These are phyloP conservation scores for Pythium plurisporium DNA, from an alignment of 352 stramenopile genomes.

Conservation along the genomic window DNA sequence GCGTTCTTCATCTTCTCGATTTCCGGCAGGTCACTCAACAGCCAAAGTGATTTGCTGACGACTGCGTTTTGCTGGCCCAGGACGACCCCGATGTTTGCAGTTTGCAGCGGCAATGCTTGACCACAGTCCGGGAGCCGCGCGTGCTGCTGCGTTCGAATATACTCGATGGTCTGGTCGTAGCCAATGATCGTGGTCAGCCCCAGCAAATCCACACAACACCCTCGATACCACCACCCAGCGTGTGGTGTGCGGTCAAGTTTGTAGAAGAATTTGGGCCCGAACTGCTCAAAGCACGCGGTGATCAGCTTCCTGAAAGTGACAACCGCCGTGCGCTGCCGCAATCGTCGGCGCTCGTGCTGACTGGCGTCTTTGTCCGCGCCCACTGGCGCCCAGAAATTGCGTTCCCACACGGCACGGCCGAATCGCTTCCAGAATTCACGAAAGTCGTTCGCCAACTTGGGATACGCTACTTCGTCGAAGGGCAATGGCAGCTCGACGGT, in stretches of 20 bases:
- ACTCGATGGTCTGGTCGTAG: constrained; percentile 28
- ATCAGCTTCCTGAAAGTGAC: constrained; percentile 34
- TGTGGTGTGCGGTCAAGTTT: constrained; percentile 37
- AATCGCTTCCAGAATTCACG: constrained; percentile 35
- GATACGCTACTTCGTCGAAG: constrained; percentile 29
- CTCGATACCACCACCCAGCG: constrained; percentile 53
- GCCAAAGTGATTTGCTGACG: constrained; percentile 15
- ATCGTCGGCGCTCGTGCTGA: constrained; percentile 23
- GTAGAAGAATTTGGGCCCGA: constrained; percentile 45
- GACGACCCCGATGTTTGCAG: constrained; percentile 28
- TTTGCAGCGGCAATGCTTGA: constrained; percentile 29
- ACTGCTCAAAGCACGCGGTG: constrained; percentile 18
- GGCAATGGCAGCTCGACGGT: constrained; percentile 24
- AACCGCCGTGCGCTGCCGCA: constrained; percentile 34
- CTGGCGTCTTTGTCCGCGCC: not conserved
- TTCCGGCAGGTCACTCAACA: not conserved
- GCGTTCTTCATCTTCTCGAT: not conserved
- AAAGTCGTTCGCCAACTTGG: constrained; percentile 22
- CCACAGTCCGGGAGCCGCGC: constrained; percentile 46
- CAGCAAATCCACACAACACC: constrained; percentile 27
- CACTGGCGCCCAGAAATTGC: constrained; percentile 44
- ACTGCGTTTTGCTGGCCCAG: not conserved
- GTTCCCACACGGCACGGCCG: constrained; percentile 43
- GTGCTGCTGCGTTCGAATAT: constrained; percentile 29
- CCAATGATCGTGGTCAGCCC: constrained; percentile 14